Evolutionary conservation across 768 basidiomycete species (phyloP).

Genomic region (Leccinum broughii): DNA sequence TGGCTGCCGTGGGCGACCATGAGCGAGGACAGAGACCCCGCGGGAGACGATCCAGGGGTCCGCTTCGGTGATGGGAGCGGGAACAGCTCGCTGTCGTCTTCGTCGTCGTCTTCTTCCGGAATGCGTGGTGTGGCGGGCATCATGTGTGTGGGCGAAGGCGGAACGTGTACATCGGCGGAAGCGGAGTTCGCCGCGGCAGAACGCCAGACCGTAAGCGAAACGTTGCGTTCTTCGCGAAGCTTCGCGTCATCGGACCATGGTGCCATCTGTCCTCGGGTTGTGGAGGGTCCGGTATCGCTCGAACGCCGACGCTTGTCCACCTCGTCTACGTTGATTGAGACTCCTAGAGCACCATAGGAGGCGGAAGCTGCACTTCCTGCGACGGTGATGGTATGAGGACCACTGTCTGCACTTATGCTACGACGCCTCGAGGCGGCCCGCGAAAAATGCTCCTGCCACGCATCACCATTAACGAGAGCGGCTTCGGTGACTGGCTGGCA

Average conservation of each 20-base stretch:
- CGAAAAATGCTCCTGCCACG: conserved; percentile 65
- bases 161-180: conserved; percentile 3
- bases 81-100: conserved; percentile 57
- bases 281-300: conserved; percentile 31
- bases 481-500: conserved; percentile 63
- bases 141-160: conserved; percentile 15
- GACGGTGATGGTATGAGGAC: conserved; percentile 32
- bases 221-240: background rate
- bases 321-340: conserved; percentile 60
- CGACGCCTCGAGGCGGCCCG: conserved; percentile 61
- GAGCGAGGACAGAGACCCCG: conserved; percentile 31
- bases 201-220: background rate
- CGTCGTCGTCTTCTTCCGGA: conserved; percentile 42
- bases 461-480: conserved; percentile 51
- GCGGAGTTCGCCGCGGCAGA: background rate
- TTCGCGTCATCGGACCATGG: conserved; percentile 1
- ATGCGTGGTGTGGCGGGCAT: conserved; percentile 26
- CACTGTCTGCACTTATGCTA: conserved; percentile 40
- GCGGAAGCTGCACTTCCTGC: conserved; percentile 34
- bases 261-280: background rate
- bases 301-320: conserved; percentile 58
- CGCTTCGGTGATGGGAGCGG: conserved; percentile 61
- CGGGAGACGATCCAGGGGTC: conserved; percentile 44
- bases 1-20: conserved; percentile 6
- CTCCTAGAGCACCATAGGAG: conserved; percentile 18